Evolutionary conservation across 805 yeast species (phyloP).

Genomic region (Saccharomycopsis guyanensis): DNA sequence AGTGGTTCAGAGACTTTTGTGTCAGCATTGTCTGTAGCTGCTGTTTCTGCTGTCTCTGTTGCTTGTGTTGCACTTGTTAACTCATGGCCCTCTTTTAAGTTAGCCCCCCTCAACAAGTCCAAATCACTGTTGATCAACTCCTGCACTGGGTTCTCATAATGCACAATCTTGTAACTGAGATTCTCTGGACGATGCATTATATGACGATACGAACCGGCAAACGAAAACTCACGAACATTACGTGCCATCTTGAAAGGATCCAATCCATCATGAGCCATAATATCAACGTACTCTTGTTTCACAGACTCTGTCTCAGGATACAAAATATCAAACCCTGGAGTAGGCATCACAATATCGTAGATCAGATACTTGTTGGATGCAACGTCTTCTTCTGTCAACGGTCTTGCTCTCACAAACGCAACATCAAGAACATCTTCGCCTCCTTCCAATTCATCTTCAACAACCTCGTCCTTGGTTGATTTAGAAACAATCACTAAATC

Average conservation of each 20-base stretch:
- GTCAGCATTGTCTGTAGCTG: too few species aligned
- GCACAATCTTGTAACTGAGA: constrained; percentile 53
- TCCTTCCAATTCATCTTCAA: constrained; percentile 42
- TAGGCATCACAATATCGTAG: constrained; percentile 85
- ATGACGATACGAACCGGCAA: constrained; percentile 83
- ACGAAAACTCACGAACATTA: constrained; percentile 78
- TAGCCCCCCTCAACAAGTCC: constrained; percentile 37
- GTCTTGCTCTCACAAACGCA: constrained; percentile 57
- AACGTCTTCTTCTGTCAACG: constrained; percentile 69
- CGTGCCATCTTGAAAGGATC: constrained; percentile 83
- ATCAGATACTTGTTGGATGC: constrained; percentile 51
- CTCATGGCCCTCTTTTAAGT: constrained; percentile 19
- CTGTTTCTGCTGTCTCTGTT: too few species aligned
- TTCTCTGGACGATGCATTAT: constrained; percentile 59
- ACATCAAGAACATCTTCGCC: constrained; percentile 64
- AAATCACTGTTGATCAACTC: constrained; percentile 77
- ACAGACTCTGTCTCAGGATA: constrained; percentile 69
- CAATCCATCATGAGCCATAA: constrained; percentile 74
- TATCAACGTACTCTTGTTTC: constrained; percentile 52
- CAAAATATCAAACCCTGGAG: constrained; percentile 89
- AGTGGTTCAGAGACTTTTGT: too few species aligned
- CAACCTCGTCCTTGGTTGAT: constrained; percentile 21
- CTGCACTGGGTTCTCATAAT: constrained; percentile 57
- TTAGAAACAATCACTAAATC: constrained; percentile 56
- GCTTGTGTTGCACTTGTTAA: too few species aligned